These are phyloP conservation scores for Eustoma russellianum DNA, from an alignment of 257 asterid genomes.

Conservation along the genomic window DNA sequence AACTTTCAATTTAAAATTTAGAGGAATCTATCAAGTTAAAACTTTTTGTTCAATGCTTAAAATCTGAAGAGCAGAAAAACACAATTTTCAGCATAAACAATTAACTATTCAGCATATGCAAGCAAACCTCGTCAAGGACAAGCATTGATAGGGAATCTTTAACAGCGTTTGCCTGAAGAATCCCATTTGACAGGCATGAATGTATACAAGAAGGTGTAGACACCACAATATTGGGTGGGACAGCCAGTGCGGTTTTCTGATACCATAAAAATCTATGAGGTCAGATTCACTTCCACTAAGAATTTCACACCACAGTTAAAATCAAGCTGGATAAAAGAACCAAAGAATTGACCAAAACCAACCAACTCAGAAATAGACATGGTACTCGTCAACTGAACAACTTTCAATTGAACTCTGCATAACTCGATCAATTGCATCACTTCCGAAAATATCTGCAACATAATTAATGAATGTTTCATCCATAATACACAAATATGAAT, in stretches of 20 bases:
- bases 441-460: constrained; percentile 61
- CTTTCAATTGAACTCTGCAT: constrained; percentile 73
- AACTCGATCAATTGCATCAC: constrained; percentile 54
- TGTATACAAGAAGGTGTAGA: constrained; percentile 88
- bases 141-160: constrained; percentile 77
- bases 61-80: too few species aligned
- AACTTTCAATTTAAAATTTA: too few species aligned
- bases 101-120: not conserved
- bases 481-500: not conserved
- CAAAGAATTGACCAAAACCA: constrained; percentile 17
- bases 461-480: not conserved
- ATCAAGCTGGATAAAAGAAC: not conserved
- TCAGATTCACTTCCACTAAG: not conserved
- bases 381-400: constrained; percentile 58
- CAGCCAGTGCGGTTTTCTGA: constrained; percentile 75
- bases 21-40: too few species aligned
- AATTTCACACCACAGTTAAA: not conserved
- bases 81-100: too few species aligned
- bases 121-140: constrained; percentile 84
- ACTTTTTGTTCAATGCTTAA: too few species aligned
- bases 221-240: constrained; percentile 65
- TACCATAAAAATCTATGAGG: constrained; percentile 2
- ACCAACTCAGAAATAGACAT: constrained; percentile 79
- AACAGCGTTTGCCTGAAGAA: constrained; percentile 56
- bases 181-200: constrained; percentile 47